These are phyloP conservation scores for Penicillium salamii DNA, from an alignment of 495 filamentous ascomycete genomes.

Conservation along the genomic window DNA sequence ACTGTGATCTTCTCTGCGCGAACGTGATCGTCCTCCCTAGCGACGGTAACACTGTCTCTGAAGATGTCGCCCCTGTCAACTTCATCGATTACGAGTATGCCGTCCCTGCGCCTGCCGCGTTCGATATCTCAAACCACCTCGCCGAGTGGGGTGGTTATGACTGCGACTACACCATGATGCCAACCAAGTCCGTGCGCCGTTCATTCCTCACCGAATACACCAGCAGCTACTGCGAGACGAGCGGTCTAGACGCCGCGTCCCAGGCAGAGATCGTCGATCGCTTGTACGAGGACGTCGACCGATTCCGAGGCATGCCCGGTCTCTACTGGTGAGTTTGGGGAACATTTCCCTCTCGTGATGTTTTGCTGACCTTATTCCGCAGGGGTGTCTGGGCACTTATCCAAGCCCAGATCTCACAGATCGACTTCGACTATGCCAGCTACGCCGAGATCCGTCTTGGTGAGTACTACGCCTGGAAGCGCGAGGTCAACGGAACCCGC, in stretches of 20 bases:
- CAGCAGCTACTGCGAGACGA: slow-evolving; percentile 42
- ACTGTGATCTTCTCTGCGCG: slow-evolving; percentile 91
- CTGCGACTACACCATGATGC: slow-evolving; percentile 83
- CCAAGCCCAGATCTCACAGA: slow-evolving; percentile 90
- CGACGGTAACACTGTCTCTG: slow-evolving; percentile 24
- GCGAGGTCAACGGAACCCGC: slow-evolving; percentile 62
- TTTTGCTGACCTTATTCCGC: slow-evolving; percentile 16
- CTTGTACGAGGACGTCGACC: slow-evolving; percentile 77
- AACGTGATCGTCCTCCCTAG: slow-evolving; percentile 86
- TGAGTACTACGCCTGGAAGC: slow-evolving; percentile 96
- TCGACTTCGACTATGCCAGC: slow-evolving; percentile 93
- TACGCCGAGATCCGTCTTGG: slow-evolving; percentile 86
- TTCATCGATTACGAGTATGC: slow-evolving; percentile 99
- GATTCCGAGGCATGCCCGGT: slow-evolving; percentile 84
- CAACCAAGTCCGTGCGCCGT: slow-evolving; percentile 71
- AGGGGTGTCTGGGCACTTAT: slow-evolving; percentile 97
- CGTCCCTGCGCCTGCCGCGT: slow-evolving; percentile 90
- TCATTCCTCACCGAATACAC: slow-evolving; percentile 86
- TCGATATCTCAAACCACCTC: slow-evolving; percentile 99
- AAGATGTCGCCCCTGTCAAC: slow-evolving; percentile 55
- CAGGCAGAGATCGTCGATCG: slow-evolving; percentile 59
- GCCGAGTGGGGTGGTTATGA: slow-evolving; percentile 98
- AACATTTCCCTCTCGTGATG: neutral
- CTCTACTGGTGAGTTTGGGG: slow-evolving; percentile 61
- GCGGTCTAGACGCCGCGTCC: slow-evolving; percentile 40